phyloP scores from a whole-genome alignment of 371 early-diverging fungal species.

The Mucor mucedo region DNA sequence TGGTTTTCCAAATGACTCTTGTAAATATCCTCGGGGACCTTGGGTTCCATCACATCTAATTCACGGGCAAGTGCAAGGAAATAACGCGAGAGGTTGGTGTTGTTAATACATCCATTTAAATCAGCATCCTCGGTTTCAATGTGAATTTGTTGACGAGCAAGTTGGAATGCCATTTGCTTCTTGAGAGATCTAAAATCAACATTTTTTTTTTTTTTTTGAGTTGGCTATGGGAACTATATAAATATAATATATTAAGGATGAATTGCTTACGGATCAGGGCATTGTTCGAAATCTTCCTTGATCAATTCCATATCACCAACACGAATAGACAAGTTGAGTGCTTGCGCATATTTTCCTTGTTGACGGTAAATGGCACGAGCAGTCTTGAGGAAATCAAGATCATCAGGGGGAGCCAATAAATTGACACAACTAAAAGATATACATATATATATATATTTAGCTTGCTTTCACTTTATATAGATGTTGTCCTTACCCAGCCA shows the following conservation, averaged over 20 bases:
- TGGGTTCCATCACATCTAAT: constrained; percentile 94
- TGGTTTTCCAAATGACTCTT: constrained; percentile 94
- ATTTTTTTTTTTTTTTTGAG: neutral
- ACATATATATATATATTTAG: neutral
- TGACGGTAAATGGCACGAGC: constrained; percentile 91
- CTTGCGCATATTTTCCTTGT: constrained; percentile 80
- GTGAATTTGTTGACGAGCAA: constrained; percentile 89
- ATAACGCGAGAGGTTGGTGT: constrained; percentile 83
- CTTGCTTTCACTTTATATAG: no score
- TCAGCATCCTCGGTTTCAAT: constrained; percentile 85
- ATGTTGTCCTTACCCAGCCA: constrained; percentile 70
- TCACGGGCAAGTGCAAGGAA: constrained; percentile 90
- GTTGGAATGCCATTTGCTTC: constrained; percentile 94
- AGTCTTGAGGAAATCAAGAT: constrained; percentile 81
- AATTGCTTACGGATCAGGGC: constrained; percentile 76
- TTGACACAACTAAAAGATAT: constrained; percentile 77
- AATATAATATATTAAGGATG: neutral
- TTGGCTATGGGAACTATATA: neutral
- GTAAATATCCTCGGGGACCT: constrained; percentile 97
- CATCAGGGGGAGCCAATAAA: constrained; percentile 90
- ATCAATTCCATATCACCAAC: constrained; percentile 84
- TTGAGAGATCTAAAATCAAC: constrained; percentile 60
- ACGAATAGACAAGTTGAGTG: constrained; percentile 85
- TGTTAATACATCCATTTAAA: constrained; percentile 85
- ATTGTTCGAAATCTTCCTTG: constrained; percentile 87